Percentiles rank a stretch among this genome's conserved stretches.
Evolutionary conservation across 805 yeast genomes (phyloP).

Genomic region (Yarrowia sp.): DNA sequence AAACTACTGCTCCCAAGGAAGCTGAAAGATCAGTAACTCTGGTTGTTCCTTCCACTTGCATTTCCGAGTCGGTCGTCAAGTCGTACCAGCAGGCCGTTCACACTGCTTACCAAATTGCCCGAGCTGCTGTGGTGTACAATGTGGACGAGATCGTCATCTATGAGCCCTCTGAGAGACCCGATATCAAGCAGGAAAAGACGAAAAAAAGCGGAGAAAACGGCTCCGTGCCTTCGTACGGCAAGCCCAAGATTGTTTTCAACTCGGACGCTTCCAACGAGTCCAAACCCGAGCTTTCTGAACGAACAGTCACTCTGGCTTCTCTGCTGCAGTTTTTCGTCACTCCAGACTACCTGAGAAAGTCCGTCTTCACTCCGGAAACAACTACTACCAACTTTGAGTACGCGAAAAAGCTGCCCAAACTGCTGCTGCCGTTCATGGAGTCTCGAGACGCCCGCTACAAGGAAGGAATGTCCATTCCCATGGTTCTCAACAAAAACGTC

Average conservation of each 20-base stretch:
- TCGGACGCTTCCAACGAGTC: constrained; percentile 27
- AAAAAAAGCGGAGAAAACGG: constrained; percentile 30
- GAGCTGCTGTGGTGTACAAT: constrained; percentile 63
- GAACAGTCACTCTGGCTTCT: constrained; percentile 57
- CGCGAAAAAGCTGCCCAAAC: constrained; percentile 67
- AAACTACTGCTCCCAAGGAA: background rate
- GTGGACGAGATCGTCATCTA: constrained; percentile 73
- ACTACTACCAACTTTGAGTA: constrained; percentile 46
- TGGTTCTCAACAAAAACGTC: constrained; percentile 23
- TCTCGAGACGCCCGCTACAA: constrained; percentile 45
- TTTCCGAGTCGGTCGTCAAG: constrained; percentile 52
- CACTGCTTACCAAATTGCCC: constrained; percentile 73
- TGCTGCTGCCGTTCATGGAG: constrained; percentile 71
- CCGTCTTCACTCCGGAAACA: constrained; percentile 52
- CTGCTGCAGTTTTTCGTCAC: constrained; percentile 78
- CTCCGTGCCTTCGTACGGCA: constrained; percentile 32
- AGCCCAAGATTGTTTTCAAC: constrained; percentile 34
- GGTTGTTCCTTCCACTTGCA: constrained; percentile 60
- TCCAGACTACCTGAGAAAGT: constrained; percentile 71
- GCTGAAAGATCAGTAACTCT: background rate
- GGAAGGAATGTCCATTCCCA: constrained; percentile 60
- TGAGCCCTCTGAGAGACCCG: constrained; percentile 44
- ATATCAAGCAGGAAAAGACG: constrained; percentile 26
- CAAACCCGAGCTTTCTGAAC: constrained; percentile 32
- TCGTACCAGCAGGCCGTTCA: constrained; percentile 72